phyloP scores from a whole-genome alignment of 306 rosid species.

The Leucaena leucocephala region DNA sequence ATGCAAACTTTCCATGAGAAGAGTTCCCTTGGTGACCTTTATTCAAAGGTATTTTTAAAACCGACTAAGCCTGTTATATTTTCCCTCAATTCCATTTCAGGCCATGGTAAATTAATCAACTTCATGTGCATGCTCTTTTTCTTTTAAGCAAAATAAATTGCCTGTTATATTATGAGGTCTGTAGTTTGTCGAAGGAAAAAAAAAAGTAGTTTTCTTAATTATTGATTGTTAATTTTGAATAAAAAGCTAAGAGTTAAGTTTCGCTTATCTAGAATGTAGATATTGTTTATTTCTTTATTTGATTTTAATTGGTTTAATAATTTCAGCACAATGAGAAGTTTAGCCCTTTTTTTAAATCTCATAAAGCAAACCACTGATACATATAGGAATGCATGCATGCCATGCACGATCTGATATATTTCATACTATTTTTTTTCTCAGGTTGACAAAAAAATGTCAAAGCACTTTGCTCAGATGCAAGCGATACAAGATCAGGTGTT shows the following conservation, averaged over 20 bases:
- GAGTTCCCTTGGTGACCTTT: conserved; percentile 64
- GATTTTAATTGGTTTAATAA: conserved; percentile 24
- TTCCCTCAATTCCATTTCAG: background rate
- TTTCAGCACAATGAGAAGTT: background rate
- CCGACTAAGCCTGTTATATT: conserved; percentile 1
- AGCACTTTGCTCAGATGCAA: conserved; percentile 72
- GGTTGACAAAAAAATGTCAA: conserved; percentile 75
- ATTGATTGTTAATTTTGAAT: conserved; percentile 1
- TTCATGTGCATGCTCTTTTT: background rate
- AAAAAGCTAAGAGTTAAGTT: conserved; percentile 4
- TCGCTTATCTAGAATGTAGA: background rate
- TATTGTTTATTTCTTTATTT: conserved; percentile 10
- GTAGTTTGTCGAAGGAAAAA: background rate
- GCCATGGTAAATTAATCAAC: background rate
- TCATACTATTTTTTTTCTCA: conserved; percentile 39
- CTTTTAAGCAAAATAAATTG: background rate
- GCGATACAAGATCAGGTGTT: conserved; percentile 82
- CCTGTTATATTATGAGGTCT: conserved; percentile 1
- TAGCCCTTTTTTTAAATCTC: background rate
- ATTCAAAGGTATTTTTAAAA: conserved; percentile 64
- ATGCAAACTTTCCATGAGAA: conserved; percentile 80
- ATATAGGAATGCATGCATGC: background rate
- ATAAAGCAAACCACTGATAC: background rate
- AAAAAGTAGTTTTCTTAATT: background rate
- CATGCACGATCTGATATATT: conserved; percentile 15